A percentile compares a stretch with the other conserved stretches of the same genome.
These are phyloP conservation scores for Linnemannia exigua DNA, from an alignment of 192 early-diverging fungal species.

Conservation along the genomic window DNA sequence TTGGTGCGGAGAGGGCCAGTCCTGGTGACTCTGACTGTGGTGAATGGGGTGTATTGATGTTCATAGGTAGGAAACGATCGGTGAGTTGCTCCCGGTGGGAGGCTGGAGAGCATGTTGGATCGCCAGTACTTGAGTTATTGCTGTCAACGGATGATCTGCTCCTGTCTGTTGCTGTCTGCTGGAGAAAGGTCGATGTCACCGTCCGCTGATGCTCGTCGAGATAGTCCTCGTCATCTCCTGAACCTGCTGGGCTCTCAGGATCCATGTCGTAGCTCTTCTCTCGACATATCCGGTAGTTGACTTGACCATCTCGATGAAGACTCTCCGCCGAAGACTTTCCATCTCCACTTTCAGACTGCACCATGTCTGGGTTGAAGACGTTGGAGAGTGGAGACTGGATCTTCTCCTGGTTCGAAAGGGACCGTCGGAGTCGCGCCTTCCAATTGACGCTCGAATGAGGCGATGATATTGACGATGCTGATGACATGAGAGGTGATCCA, in stretches of 20 bases:
- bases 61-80: slow-evolving; percentile 25
- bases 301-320: not conserved
- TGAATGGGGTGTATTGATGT: slow-evolving; percentile 11
- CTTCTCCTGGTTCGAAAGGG: slow-evolving; percentile 50
- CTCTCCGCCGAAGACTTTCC: slow-evolving; percentile 36
- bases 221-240: slow-evolving; percentile 48
- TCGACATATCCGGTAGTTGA: slow-evolving; percentile 10
- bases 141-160: slow-evolving; percentile 35
- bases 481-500: slow-evolving; percentile 52
- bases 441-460: slow-evolving; percentile 47
- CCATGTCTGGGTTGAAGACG: slow-evolving; percentile 50
- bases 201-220: slow-evolving; percentile 38
- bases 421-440: slow-evolving; percentile 45
- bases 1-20: slow-evolving; percentile 27
- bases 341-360: slow-evolving; percentile 34
- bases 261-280: slow-evolving; percentile 34
- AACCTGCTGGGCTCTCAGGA: slow-evolving; percentile 28
- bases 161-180: not conserved
- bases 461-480: slow-evolving; percentile 38
- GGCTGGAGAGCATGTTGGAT: not conserved
- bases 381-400: slow-evolving; percentile 52
- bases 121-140: slow-evolving; percentile 7
- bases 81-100: slow-evolving; percentile 2
- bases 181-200: slow-evolving; percentile 14
- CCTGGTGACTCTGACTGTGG: slow-evolving; percentile 12